Percentiles rank a stretch among this genome's conserved stretches.
Evolutionary conservation across 495 filamentous ascomycete genomes (phyloP).

Genomic region (Penicillium roqueforti): DNA sequence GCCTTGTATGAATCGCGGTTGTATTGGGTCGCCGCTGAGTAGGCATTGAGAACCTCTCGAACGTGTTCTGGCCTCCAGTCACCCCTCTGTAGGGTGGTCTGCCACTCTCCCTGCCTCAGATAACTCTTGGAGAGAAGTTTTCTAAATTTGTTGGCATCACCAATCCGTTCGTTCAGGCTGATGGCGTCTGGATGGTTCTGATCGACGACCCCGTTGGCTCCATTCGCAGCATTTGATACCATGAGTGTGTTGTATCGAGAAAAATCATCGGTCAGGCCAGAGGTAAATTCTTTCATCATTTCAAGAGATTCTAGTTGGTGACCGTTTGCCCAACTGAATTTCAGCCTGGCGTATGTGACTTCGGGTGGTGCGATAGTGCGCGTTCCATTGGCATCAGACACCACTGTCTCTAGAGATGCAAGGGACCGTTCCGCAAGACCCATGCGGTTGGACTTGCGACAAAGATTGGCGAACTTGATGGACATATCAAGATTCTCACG

Average conservation of each 20-base stretch:
- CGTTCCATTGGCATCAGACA: slow-evolving; percentile 51
- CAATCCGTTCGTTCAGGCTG: slow-evolving; percentile 38
- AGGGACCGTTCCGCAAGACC: slow-evolving; percentile 97
- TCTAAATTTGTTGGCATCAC: slow-evolving; percentile 47
- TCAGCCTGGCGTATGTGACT: slow-evolving; percentile 86
- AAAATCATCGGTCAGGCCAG: slow-evolving; percentile 69
- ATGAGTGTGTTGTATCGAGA: slow-evolving; percentile 55
- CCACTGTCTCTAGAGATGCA: slow-evolving; percentile 66
- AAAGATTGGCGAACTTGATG: slow-evolving; percentile 98
- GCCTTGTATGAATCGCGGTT: slow-evolving; percentile 96
- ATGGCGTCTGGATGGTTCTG: slow-evolving; percentile 36
- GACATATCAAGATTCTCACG: slow-evolving; percentile 96
- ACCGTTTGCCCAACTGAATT: slow-evolving; percentile 86
- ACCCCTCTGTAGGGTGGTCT: slow-evolving; percentile 73
- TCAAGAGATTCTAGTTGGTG: slow-evolving; percentile 68
- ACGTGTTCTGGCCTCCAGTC: slow-evolving; percentile 77
- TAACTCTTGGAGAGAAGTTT: slow-evolving; percentile 91
- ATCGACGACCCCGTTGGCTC: slow-evolving; percentile 58
- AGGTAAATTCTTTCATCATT: slow-evolving; percentile 76
- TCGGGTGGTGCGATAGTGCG: slow-evolving; percentile 60
- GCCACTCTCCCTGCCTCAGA: slow-evolving; percentile 93
- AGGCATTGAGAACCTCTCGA: slow-evolving; percentile 70
- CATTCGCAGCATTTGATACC: slow-evolving; percentile 46
- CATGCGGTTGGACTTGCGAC: slow-evolving; percentile 89
- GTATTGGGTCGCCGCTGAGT: slow-evolving; percentile 84